Evolutionary conservation across 2,329 filamentous ascomycete species (phyloP).

Genomic region (Lecanicillium sp.): DNA sequence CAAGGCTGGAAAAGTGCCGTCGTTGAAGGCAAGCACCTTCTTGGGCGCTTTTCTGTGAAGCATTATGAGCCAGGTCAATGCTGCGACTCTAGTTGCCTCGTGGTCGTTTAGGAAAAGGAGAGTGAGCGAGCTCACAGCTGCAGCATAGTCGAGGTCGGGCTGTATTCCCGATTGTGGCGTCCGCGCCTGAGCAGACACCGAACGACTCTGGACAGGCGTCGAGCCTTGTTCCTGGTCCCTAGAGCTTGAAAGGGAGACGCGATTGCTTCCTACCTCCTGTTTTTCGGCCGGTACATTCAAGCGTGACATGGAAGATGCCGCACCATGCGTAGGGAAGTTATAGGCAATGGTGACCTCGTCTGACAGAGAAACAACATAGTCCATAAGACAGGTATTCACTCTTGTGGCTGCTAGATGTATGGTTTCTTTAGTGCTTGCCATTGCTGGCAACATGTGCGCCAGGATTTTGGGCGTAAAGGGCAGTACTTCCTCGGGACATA

Average conservation of each 20-base stretch:
- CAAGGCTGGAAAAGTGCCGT: constrained; percentile 91
- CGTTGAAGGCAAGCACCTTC: constrained; percentile 91
- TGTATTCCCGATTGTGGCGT: constrained; percentile 34
- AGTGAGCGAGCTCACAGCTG: constrained; percentile 87
- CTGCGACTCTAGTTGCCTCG: constrained; percentile 88
- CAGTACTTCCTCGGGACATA: constrained; percentile 92
- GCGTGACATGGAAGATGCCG: constrained; percentile 29
- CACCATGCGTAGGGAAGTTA: constrained; percentile 11
- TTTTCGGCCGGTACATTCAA: constrained; percentile 36
- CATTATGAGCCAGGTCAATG: constrained; percentile 96
- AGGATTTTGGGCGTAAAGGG: constrained; percentile 90
- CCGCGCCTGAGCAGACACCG: constrained; percentile 27
- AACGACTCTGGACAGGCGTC: constrained; percentile 41
- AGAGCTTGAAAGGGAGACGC: constrained; percentile 44
- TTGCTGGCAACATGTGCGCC: constrained; percentile 84
- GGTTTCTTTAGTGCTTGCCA: constrained; percentile 84
- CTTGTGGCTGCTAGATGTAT: constrained; percentile 82
- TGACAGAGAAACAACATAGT: constrained; percentile 86
- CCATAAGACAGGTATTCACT: constrained; percentile 86
- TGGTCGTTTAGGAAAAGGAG: constrained; percentile 93
- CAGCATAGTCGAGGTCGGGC: constrained; percentile 87
- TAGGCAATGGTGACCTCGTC: constrained; percentile 48
- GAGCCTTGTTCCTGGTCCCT: constrained; percentile 48
- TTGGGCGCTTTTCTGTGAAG: constrained; percentile 88
- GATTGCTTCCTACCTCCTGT: constrained; percentile 39